These are phyloP conservation scores for Athelia psychrophila DNA, from an alignment of 1,284 basidiomycete genomes.

Conservation along the genomic window DNA sequence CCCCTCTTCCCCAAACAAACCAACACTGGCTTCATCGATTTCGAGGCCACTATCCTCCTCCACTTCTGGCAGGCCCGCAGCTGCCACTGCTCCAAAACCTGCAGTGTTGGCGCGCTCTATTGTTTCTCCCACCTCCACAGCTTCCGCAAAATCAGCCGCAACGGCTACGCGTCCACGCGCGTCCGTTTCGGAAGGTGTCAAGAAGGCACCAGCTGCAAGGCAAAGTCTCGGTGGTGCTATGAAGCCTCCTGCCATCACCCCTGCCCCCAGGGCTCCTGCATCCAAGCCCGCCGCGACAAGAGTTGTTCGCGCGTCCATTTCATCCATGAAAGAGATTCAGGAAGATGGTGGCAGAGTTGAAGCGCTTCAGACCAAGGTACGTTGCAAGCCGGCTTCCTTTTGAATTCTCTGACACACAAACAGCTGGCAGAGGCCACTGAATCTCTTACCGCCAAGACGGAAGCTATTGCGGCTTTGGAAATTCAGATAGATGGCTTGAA, in stretches of 20 bases:
- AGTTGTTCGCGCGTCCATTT: slow-evolving; percentile 53
- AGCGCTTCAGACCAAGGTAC: slow-evolving; percentile 61
- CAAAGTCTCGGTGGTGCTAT: slow-evolving; percentile 31
- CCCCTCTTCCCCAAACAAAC: slow-evolving; percentile 27
- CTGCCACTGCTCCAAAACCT: slow-evolving; percentile 19
- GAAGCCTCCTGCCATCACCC: slow-evolving; percentile 22
- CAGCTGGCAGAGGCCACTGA: slow-evolving; percentile 59
- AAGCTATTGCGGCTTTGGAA: slow-evolving; percentile 48
- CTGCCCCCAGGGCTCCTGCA: slow-evolving; percentile 21
- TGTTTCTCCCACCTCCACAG: slow-evolving; percentile 46
- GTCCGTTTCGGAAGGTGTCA: slow-evolving; percentile 51
- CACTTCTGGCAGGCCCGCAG: slow-evolving; percentile 29
- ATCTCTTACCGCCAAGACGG: slow-evolving; percentile 49
- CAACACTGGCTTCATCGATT: slow-evolving; percentile 21
- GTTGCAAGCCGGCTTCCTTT: slow-evolving; percentile 2
- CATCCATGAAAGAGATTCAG: slow-evolving; percentile 66
- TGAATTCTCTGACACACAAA: slow-evolving; percentile 9
- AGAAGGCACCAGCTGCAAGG: slow-evolving; percentile 39
- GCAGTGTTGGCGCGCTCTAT: slow-evolving; percentile 40
- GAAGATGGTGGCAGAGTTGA: slow-evolving; percentile 55
- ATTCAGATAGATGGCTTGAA: slow-evolving; percentile 47
- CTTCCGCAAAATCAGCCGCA: slow-evolving; percentile 26
- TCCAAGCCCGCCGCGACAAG: slow-evolving; percentile 30
- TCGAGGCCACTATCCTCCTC: slow-evolving; percentile 36
- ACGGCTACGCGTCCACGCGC: slow-evolving; percentile 47